A percentile compares a stretch with the other conserved stretches of the same genome.
Conservation (phyloP, 805 yeast species). For the Kodamaea fukazawae region DNA sequence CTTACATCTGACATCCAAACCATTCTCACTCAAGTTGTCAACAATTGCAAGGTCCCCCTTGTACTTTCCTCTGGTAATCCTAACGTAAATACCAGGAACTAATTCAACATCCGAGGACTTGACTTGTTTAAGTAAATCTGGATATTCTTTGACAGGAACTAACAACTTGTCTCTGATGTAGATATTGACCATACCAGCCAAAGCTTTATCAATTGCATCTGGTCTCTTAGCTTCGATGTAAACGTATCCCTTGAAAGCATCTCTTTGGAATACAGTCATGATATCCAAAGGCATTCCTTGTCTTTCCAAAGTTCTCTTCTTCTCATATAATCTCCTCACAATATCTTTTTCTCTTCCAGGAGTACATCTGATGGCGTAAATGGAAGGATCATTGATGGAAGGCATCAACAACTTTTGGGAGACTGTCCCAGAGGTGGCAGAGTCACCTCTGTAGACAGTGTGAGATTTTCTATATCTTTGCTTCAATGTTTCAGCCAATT, state of each 20-base stretch:
- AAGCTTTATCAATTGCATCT: slow-evolving; percentile 85
- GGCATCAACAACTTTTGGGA: slow-evolving; percentile 93
- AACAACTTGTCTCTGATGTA: slow-evolving; percentile 70
- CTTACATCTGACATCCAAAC: slow-evolving; percentile 90
- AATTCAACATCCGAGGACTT: slow-evolving; percentile 84
- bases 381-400: slow-evolving; percentile 92
- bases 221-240: slow-evolving; percentile 93
- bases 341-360: slow-evolving; percentile 91
- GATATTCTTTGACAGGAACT: slow-evolving; percentile 94
- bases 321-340: slow-evolving; percentile 79
- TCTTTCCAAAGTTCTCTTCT: slow-evolving; percentile 73
- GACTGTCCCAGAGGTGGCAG: slow-evolving; percentile 57
- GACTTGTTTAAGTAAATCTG: slow-evolving; percentile 85
- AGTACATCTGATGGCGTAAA: slow-evolving; percentile 93
- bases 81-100: slow-evolving; percentile 88
- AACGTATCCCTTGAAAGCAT: slow-evolving; percentile 85
- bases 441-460: slow-evolving; percentile 81
- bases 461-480: slow-evolving; percentile 89
- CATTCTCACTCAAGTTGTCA: slow-evolving; percentile 90
- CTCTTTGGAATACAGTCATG: slow-evolving; percentile 89
- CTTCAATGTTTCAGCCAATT: slow-evolving; percentile 85
- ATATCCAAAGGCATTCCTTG: slow-evolving; percentile 80
- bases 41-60: slow-evolving; percentile 92
- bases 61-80: slow-evolving; percentile 87
- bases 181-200: slow-evolving; percentile 86